Conservation (phyloP, 208 protist species). For the Leishmania martiniquensis region DNA sequence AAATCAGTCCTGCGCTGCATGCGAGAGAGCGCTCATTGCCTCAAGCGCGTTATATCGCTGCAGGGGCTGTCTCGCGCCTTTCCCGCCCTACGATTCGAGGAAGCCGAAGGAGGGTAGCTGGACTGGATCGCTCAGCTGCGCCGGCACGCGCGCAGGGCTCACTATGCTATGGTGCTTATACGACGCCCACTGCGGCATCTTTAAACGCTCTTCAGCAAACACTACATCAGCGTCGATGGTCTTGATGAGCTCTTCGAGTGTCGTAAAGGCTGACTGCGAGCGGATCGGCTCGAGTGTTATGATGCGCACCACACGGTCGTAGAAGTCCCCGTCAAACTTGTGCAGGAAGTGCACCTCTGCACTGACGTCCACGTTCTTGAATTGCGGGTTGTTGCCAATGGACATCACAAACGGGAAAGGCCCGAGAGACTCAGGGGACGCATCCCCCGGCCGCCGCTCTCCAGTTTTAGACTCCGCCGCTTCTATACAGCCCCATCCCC, state of each 20-base stretch:
- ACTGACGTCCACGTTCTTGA: constrained; percentile 71
- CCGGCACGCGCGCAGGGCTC: constrained; percentile 17
- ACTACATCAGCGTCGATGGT: constrained; percentile 72
- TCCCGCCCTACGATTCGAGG: constrained; percentile 1
- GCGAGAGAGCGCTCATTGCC: neutral
- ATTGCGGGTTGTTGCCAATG: constrained; percentile 92
- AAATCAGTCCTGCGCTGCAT: neutral
- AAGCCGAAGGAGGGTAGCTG: constrained; percentile 25
- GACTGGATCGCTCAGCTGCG: constrained; percentile 5
- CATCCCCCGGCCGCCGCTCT: neutral
- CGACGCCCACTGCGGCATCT: constrained; percentile 22
- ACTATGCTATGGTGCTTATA: constrained; percentile 51
- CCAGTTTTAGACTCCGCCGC: constrained; percentile 6
- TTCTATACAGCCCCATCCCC: constrained; percentile 82
- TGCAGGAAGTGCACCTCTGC: constrained; percentile 91
- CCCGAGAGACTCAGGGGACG: constrained; percentile 14
- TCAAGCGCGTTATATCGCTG: neutral
- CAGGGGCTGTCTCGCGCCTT: neutral
- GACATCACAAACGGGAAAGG: constrained; percentile 87
- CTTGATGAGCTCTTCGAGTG: constrained; percentile 80
- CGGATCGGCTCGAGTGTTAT: constrained; percentile 65
- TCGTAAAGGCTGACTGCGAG: constrained; percentile 63
- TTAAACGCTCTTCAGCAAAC: constrained; percentile 39
- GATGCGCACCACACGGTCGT: constrained; percentile 78
- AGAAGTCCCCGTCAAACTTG: constrained; percentile 88